These are phyloP conservation scores for Colletotrichum cereale DNA, from an alignment of 2,329 filamentous ascomycete species.

Conservation along the genomic window DNA sequence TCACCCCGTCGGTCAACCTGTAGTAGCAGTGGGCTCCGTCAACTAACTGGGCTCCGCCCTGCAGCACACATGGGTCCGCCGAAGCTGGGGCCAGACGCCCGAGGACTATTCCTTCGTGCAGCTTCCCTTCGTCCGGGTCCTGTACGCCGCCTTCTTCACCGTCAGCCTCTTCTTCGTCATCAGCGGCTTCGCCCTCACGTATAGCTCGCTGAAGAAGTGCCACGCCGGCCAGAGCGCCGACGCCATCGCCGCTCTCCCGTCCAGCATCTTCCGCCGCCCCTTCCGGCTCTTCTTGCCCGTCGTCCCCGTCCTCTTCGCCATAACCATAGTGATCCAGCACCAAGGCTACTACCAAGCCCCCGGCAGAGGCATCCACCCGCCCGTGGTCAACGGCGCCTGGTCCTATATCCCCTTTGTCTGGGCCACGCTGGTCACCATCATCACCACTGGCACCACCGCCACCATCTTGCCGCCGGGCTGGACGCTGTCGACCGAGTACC, in stretches of 20 bases:
- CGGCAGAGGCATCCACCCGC: neutral
- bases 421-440: slow-evolving; percentile 59
- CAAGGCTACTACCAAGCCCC: neutral
- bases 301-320: slow-evolving; percentile 17
- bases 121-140: slow-evolving; percentile 46
- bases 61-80: slow-evolving; percentile 16
- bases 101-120: slow-evolving; percentile 41
- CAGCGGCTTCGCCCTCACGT: slow-evolving; percentile 52
- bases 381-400: slow-evolving; percentile 45
- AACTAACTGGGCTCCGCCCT: slow-evolving; percentile 43
- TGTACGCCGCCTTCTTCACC: slow-evolving; percentile 46
- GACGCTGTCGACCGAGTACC: slow-evolving; percentile 73
- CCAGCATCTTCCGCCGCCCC: slow-evolving; percentile 39
- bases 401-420: slow-evolving; percentile 64
- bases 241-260: slow-evolving; percentile 27
- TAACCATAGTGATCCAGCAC: neutral
- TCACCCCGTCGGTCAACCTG: no score
- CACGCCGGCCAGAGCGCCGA: slow-evolving; percentile 36
- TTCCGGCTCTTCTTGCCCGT: slow-evolving; percentile 41
- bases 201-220: slow-evolving; percentile 46
- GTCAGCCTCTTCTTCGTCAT: slow-evolving; percentile 54
- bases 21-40: slow-evolving; percentile 45
- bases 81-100: slow-evolving; percentile 19
- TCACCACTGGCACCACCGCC: slow-evolving; percentile 64
- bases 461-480: slow-evolving; percentile 67